Evolutionary conservation across 1,284 basidiomycete genomes (phyloP).

Genomic region (Leccinum solheimii): DNA sequence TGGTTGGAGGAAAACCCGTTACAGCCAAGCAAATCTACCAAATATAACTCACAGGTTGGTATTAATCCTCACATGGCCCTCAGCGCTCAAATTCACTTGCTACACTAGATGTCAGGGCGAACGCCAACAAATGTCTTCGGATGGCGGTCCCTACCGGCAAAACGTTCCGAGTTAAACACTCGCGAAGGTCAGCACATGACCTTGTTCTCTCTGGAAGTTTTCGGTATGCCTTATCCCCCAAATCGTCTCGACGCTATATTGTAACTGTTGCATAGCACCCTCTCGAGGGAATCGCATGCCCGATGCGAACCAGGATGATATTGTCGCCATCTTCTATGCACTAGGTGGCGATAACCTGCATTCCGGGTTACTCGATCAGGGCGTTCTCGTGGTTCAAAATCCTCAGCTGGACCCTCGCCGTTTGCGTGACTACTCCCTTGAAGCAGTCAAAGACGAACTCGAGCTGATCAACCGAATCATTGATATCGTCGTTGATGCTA

Average conservation of each 20-base stretch:
- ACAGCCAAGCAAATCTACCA: constrained; percentile 11
- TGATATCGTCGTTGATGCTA: constrained; percentile 75
- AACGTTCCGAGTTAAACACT: constrained; percentile 38
- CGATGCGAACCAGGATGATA: constrained; percentile 69
- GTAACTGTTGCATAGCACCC: constrained; percentile 45
- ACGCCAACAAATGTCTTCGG: constrained; percentile 77
- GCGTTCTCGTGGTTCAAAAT: constrained; percentile 60
- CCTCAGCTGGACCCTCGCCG: constrained; percentile 40
- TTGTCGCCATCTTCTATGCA: constrained; percentile 73
- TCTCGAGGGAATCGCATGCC: constrained; percentile 67
- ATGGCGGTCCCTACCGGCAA: constrained; percentile 57
- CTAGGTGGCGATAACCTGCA: constrained; percentile 47
- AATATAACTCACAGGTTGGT: constrained; percentile 54
- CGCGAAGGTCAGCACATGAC: constrained; percentile 80
- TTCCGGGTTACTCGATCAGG: constrained; percentile 47
- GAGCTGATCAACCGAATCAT: constrained; percentile 82
- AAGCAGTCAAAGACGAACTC: constrained; percentile 71
- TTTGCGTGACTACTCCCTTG: constrained; percentile 48
- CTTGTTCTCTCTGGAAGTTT: constrained; percentile 80
- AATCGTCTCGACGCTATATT: not conserved
- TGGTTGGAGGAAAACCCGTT: constrained; percentile 47
- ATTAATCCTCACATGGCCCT: not conserved
- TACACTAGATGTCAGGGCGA: constrained; percentile 67
- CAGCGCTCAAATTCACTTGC: not conserved
- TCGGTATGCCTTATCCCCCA: constrained; percentile 52